Evolutionary conservation across 495 filamentous ascomycete genomes (phyloP).

Genomic region (Penicillium canariense): DNA sequence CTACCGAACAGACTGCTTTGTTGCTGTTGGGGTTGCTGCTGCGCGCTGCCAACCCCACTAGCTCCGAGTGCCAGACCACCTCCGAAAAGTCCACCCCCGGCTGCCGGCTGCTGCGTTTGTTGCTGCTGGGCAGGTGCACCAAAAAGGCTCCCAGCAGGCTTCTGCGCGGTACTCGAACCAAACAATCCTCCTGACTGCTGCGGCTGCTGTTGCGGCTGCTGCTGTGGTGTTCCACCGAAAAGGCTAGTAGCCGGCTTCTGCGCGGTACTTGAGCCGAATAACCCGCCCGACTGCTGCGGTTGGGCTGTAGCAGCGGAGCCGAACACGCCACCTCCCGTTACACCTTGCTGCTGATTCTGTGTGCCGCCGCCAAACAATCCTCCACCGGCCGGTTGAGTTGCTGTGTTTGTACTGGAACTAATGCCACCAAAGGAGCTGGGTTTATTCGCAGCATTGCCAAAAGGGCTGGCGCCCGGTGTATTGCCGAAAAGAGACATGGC

Average conservation of each 20-base stretch:
- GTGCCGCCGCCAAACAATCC: constrained; percentile 29
- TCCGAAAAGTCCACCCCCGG: constrained; percentile 26
- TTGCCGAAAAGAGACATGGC: constrained; percentile 46
- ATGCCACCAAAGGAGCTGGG: constrained; percentile 36
- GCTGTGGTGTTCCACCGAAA: constrained; percentile 20
- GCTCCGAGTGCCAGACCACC: constrained; percentile 25
- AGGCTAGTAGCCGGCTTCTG: constrained; percentile 33
- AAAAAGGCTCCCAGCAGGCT: constrained; percentile 38
- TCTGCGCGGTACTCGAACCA: constrained; percentile 33
- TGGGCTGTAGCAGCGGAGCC: constrained; percentile 20
- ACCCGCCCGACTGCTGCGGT: constrained; percentile 29
- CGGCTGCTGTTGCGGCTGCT: constrained; percentile 27
- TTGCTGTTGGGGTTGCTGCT: constrained; percentile 22
- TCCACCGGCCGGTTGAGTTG: constrained; percentile 18
- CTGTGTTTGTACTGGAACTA: constrained; percentile 19
- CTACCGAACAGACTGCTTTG: too few relatives aligned
- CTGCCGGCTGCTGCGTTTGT: constrained; percentile 39
- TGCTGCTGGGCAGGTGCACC: constrained; percentile 29
- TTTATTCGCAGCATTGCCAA: constrained; percentile 36
- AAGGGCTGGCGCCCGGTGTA: constrained; percentile 23
- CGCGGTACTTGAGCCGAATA: constrained; percentile 36
- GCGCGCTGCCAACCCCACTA: too few relatives aligned
- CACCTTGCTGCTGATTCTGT: constrained; percentile 24
- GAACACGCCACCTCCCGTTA: constrained; percentile 20
- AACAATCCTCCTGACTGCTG: constrained; percentile 30